Percentiles rank a stretch among this genome's conserved stretches.
These are phyloP conservation scores for Fusarium siculi DNA, from an alignment of 2,329 filamentous ascomycete species.

Conservation along the genomic window DNA sequence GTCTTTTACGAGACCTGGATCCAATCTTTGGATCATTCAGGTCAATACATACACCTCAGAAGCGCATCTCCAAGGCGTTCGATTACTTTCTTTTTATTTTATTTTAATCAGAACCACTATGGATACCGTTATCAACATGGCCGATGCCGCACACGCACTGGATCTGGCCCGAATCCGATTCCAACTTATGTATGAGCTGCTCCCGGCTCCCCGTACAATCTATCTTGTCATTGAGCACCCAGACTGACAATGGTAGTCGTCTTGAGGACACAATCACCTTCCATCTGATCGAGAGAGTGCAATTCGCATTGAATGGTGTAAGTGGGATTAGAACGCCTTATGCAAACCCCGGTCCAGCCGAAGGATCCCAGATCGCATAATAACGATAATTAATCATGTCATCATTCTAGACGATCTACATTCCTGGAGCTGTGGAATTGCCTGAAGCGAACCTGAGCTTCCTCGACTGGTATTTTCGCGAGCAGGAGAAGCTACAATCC, in stretches of 20 bases:
- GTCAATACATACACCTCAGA: neutral
- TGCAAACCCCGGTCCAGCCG: conserved; percentile 25
- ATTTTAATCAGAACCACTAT: conserved; percentile 59
- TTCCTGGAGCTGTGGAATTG: conserved; percentile 80
- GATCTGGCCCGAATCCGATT: conserved; percentile 93
- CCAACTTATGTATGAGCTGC: conserved; percentile 79
- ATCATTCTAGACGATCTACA: conserved; percentile 75
- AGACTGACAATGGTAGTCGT: conserved; percentile 68
- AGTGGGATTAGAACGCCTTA: conserved; percentile 17
- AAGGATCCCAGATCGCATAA: conserved; percentile 13
- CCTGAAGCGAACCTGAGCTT: conserved; percentile 80
- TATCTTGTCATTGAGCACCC: neutral
- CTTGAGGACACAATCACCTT: conserved; percentile 98
- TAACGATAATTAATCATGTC: conserved; percentile 19
- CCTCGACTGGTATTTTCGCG: conserved; percentile 91
- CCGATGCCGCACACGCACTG: conserved; percentile 83
- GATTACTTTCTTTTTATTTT: neutral
- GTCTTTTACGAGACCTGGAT: neutral
- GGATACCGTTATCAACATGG: conserved; percentile 91
- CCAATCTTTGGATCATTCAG: neutral
- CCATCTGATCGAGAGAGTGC: conserved; percentile 96
- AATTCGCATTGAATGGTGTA: conserved; percentile 86
- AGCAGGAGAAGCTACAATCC: conserved; percentile 92
- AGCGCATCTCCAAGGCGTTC: neutral
- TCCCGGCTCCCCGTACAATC: neutral